Conservation (phyloP, 2,329 filamentous ascomycete species). For the Sporothrix phasma region DNA sequence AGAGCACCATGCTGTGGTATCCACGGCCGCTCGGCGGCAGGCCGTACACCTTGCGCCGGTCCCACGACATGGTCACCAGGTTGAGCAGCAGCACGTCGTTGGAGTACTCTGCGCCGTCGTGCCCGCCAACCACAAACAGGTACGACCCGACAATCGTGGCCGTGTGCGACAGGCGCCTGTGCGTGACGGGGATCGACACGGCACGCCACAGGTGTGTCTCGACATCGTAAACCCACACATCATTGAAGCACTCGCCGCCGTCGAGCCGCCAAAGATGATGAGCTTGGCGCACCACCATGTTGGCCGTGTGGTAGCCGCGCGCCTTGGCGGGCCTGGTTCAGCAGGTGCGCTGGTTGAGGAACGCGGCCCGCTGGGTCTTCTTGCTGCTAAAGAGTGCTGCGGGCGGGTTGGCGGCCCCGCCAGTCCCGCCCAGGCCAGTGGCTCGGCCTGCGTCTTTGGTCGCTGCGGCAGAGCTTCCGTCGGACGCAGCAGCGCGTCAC, state of each 20-base stretch:
- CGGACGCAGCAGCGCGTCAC: background rate
- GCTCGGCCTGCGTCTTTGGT: background rate
- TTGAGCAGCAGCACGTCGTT: slow-evolving; percentile 61
- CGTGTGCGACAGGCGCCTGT: slow-evolving; percentile 56
- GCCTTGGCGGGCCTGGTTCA: slow-evolving; percentile 41
- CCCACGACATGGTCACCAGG: slow-evolving; percentile 66
- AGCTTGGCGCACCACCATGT: slow-evolving; percentile 64
- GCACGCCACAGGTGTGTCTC: slow-evolving; percentile 50
- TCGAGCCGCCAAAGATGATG: slow-evolving; percentile 63
- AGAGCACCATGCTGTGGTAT: slow-evolving; percentile 56
- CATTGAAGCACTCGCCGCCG: slow-evolving; percentile 61
- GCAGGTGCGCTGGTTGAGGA: slow-evolving; percentile 1
- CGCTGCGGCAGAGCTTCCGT: background rate
- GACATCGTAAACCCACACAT: slow-evolving; percentile 64
- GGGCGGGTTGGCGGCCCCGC: background rate
- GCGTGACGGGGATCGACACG: slow-evolving; percentile 51
- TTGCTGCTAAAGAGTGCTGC: background rate
- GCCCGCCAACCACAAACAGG: slow-evolving; percentile 59
- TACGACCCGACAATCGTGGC: slow-evolving; percentile 61
- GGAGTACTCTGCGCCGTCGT: slow-evolving; percentile 60
- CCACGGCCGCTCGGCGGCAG: slow-evolving; percentile 52
- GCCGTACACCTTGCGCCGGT: slow-evolving; percentile 55
- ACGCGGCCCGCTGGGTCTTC: slow-evolving; percentile 21
- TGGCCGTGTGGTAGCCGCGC: slow-evolving; percentile 61
- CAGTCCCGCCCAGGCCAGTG: slow-evolving; percentile 6